Base-by-base conservation (phyloP, 257 asterid genomes). In the Solanum ossicruentum region DNA sequence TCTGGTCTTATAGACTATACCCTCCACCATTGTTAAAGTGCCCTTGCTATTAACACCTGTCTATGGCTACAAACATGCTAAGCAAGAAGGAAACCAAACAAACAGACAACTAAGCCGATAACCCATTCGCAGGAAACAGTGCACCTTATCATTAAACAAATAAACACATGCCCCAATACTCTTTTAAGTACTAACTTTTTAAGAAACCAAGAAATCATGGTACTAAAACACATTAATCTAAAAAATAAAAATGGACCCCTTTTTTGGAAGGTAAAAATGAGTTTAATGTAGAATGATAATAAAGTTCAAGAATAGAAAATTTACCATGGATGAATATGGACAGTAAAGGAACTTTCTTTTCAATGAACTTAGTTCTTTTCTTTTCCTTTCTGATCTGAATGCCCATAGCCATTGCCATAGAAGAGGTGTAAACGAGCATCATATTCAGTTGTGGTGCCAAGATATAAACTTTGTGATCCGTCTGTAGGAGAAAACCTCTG, bases 391-490 rank as follows among this genome's bases (percentile, higher is more conserved):
- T 84, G 92, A 70, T 84, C 87, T 41, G 91, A 65, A 51, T 85
- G 91, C 54, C 89, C 83, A 8, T 65, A 58, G 86, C 75, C 86
- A 58, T 90, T 92, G 49, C 92, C 94, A 81, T 91, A 90, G 88
- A 69, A 87, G 80, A 86, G 91, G 85, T 93, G 93, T 86, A 91
- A 26, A 56, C 93, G 93, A 71, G 91, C 84, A 52, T 91, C 96
- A 84, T 89, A 93, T 60, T 41, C 78, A 69, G 52, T 18, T 69
- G 78, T 9, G 84, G 89, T 90, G 49, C 88, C 79, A 87, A 85
- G 90, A 92, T 89, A 90, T 71, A 89, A 85, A 26, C 88, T 89
- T 32, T 91, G 83, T 69, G 93, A 82, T 84, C 89, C 93, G 87
- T 91, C 92, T 20, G 75, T 41, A 54, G 77, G 87, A 26, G 91